A percentile compares a stretch with the other conserved stretches of the same genome.
Evolutionary conservation across 257 asterid genomes (phyloP).

Genomic region (Osmanthus fragrans): DNA sequence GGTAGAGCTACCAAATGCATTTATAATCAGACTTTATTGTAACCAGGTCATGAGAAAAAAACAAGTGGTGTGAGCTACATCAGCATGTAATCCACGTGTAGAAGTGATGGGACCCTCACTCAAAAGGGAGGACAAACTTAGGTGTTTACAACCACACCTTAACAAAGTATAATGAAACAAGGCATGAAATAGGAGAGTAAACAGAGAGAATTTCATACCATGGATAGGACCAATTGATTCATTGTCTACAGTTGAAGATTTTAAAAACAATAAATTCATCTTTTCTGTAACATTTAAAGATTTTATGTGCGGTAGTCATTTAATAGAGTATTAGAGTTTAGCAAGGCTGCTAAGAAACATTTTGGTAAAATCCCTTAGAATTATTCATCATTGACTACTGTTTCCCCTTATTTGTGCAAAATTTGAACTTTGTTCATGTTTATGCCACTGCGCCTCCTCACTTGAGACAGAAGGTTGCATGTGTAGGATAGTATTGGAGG

Average conservation of each 20-base stretch:
- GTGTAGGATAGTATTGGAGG: neutral
- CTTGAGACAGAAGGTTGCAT: neutral
- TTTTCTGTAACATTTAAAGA: neutral
- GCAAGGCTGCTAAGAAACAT: neutral
- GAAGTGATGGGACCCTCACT: conserved; percentile 5
- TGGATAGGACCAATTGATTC: neutral
- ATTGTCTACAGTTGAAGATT: neutral
- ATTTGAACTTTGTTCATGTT: neutral
- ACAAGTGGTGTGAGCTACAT: neutral
- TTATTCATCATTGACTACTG: neutral
- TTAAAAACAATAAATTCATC: neutral
- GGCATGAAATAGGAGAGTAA: neutral
- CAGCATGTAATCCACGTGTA: conserved; percentile 17
- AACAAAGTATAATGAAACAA: neutral
- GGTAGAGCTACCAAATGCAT: conserved; percentile 20
- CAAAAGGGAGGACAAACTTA: neutral
- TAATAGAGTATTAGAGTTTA: neutral
- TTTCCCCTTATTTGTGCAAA: neutral
- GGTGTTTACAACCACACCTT: neutral
- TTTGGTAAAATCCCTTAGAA: neutral
- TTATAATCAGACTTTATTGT: neutral
- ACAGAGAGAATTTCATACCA: neutral
- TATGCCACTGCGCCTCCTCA: neutral
- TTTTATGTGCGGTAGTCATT: neutral
- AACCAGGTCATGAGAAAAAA: neutral